Evolutionary conservation across 495 filamentous ascomycete species (phyloP).

Genomic region (Lasiosphaeriaceae sp.): DNA sequence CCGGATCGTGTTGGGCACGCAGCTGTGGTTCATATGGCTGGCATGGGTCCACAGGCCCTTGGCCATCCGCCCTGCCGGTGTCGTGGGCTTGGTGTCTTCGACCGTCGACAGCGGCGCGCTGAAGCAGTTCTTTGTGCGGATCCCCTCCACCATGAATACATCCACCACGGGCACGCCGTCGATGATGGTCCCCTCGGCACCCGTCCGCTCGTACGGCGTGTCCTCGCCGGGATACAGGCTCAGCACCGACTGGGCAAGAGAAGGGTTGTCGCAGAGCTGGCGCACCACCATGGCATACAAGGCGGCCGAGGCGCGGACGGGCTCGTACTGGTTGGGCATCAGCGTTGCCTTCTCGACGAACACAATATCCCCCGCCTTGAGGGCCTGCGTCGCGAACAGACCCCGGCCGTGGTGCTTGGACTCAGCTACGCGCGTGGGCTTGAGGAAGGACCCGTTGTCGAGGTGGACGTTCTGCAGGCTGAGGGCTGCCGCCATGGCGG

Average conservation of each 20-base stretch:
- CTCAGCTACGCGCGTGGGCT: constrained; percentile 11
- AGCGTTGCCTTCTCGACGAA: constrained; percentile 53
- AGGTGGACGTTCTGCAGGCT: constrained; percentile 29
- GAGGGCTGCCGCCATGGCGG: constrained; percentile 30
- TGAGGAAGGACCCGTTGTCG: constrained; percentile 44
- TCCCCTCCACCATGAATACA: constrained; percentile 44
- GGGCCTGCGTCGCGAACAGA: constrained; percentile 45
- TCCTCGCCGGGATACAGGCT: constrained; percentile 42
- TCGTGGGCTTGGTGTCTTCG: constrained; percentile 28
- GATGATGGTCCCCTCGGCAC: constrained; percentile 32
- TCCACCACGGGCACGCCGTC: constrained; percentile 50
- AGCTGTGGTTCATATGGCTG: constrained; percentile 55
- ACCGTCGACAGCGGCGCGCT: constrained; percentile 38
- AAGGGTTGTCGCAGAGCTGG: constrained; percentile 50
- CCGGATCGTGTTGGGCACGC: constrained; percentile 47
- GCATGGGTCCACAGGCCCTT: constrained; percentile 52
- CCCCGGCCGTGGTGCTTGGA: constrained; percentile 39
- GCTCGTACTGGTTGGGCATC: constrained; percentile 29
- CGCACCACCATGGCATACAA: constrained; percentile 40
- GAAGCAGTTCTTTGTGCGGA: constrained; percentile 49
- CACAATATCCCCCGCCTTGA: constrained; percentile 49
- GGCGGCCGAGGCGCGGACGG: constrained; percentile 45
- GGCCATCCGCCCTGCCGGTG: constrained; percentile 23
- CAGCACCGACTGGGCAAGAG: constrained; percentile 33
- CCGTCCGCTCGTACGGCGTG: constrained; percentile 5